phyloP scores from a whole-genome alignment of 192 early-diverging fungal species.

The Coemansia javaensis region DNA sequence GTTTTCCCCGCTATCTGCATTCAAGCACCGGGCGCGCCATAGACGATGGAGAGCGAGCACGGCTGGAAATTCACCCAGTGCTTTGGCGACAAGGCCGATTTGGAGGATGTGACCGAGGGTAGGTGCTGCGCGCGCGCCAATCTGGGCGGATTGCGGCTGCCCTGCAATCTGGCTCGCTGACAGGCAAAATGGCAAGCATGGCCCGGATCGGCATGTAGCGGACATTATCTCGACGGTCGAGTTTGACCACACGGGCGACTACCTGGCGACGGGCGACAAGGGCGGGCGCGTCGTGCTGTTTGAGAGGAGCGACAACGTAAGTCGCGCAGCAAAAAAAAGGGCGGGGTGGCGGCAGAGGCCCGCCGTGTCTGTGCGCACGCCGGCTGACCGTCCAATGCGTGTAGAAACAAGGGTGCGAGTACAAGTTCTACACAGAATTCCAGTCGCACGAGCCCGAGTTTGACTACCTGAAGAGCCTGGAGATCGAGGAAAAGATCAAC shows the following conservation, averaged over 20 bases:
- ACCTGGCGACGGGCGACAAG: slow-evolving; percentile 95
- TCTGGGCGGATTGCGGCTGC: too few relatives aligned
- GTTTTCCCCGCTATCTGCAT: slow-evolving; percentile 1
- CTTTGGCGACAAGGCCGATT: slow-evolving; percentile 98
- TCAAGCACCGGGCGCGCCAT: too few relatives aligned
- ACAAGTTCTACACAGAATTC: slow-evolving; percentile 99
- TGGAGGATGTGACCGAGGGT: slow-evolving; percentile 99
- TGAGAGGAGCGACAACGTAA: slow-evolving; percentile 94
- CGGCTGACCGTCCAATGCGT: neutral
- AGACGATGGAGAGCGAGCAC: slow-evolving; percentile 47
- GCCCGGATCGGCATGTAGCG: slow-evolving; percentile 65
- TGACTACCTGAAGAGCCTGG: slow-evolving; percentile 97
- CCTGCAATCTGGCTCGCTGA: neutral
- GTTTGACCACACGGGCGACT: slow-evolving; percentile 96
- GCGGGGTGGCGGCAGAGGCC: too few relatives aligned
- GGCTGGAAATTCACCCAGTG: slow-evolving; percentile 97
- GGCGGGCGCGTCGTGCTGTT: slow-evolving; percentile 98
- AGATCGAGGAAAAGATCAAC: slow-evolving; percentile 99
- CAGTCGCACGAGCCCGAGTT: slow-evolving; percentile 99
- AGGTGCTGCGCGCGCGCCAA: slow-evolving; percentile 14
- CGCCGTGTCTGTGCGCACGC: too few relatives aligned
- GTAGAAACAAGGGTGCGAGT: slow-evolving; percentile 99
- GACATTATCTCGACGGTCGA: slow-evolving; percentile 99
- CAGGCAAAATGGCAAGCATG: neutral
- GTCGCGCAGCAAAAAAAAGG: slow-evolving; percentile 23